A percentile compares a stretch with the other conserved stretches of the same genome.
Conservation (phyloP, 208 protist genomes). For the Borovskyia barvae region DNA sequence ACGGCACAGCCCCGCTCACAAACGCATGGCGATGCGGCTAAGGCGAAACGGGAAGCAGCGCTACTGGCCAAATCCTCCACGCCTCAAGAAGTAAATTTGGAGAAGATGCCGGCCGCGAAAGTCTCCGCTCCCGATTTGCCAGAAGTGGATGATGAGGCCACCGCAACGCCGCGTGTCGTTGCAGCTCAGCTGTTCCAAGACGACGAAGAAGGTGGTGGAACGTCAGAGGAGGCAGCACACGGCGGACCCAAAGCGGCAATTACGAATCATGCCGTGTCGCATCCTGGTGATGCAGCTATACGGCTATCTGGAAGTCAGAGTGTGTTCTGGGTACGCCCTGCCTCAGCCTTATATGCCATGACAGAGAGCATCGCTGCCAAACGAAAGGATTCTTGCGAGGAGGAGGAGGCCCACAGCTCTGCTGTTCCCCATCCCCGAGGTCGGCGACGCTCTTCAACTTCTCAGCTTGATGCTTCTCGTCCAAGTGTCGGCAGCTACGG, state of each 20-base stretch:
- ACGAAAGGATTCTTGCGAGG: constrained; percentile 24
- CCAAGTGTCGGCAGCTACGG: constrained; percentile 11
- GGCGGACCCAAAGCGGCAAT: too few species aligned
- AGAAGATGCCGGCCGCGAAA: not conserved
- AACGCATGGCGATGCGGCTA: not conserved
- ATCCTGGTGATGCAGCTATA: too few species aligned
- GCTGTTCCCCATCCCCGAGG: not conserved
- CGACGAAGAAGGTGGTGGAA: not conserved
- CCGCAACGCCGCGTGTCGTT: not conserved
- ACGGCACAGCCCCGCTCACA: constrained; percentile 5
- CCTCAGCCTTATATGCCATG: constrained; percentile 58
- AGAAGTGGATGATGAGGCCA: not conserved
- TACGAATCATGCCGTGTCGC: too few species aligned
- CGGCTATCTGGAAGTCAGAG: constrained; percentile 24
- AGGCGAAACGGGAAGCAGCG: too few species aligned
- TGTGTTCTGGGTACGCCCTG: constrained; percentile 56
- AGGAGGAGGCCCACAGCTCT: constrained; percentile 4
- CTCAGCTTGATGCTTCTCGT: not conserved
- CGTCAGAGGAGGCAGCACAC: not conserved
- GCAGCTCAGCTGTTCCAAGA: not conserved
- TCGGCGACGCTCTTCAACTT: not conserved
- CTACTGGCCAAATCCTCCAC: constrained; percentile 12
- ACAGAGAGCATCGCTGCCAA: constrained; percentile 66
- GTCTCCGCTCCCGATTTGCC: too few species aligned
- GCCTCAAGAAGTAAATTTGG: constrained; percentile 9